A percentile compares a stretch with the other conserved stretches of the same genome.
Evolutionary conservation across 345 rosid genomes (phyloP).

Genomic region (Anastatica hierochuntica): DNA sequence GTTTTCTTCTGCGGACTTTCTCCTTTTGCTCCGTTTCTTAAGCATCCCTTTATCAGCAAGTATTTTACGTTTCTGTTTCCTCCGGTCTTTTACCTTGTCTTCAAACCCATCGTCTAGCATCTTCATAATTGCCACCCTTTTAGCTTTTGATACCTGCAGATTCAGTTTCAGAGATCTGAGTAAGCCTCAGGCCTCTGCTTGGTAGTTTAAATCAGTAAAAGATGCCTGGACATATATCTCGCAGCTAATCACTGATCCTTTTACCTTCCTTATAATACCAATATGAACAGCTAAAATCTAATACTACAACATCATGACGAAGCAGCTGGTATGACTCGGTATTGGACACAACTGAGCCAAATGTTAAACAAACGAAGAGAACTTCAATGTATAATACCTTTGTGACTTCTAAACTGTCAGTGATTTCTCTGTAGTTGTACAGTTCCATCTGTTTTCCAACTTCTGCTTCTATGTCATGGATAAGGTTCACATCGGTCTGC

Average conservation of each 20-base stretch:
- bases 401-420: constrained; percentile 61
- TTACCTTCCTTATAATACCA: no score
- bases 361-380: no score
- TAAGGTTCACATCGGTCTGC: constrained; percentile 70
- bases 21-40: constrained; percentile 30
- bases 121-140: constrained; percentile 78
- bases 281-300: not conserved
- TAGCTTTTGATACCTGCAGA: constrained; percentile 78
- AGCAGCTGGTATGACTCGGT: not conserved
- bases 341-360: not conserved
- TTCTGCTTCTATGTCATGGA: constrained; percentile 70
- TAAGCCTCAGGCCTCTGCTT: not conserved
- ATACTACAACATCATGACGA: not conserved
- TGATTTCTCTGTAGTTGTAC: constrained; percentile 62
- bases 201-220: not conserved
- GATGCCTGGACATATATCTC: not conserved
- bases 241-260: not conserved
- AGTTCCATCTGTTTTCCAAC: constrained; percentile 55
- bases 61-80: constrained; percentile 50
- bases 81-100: constrained; percentile 65
- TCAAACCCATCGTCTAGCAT: constrained; percentile 84
- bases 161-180: not conserved
- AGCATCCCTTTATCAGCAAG: constrained; percentile 54
- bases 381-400: constrained; percentile 56
- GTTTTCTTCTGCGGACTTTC: constrained; percentile 17